Evolutionary conservation across 2,329 filamentous ascomycete species (phyloP).

Genomic region (Fusarium duplospermum): DNA sequence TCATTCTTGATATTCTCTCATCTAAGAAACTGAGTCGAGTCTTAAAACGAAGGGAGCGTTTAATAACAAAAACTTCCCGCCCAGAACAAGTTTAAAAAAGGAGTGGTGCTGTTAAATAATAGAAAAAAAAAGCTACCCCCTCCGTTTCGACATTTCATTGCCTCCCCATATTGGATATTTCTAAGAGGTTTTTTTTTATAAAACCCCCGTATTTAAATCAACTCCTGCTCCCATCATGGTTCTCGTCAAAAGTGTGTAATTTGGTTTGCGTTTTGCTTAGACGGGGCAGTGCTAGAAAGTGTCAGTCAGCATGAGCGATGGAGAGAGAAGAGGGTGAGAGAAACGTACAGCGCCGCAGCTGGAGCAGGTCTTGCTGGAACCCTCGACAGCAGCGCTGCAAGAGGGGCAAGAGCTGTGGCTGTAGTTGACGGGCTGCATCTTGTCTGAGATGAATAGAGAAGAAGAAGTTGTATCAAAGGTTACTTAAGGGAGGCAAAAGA

Average conservation of each 20-base stretch:
- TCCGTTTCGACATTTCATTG: constrained; percentile 16
- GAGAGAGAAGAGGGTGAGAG: neutral
- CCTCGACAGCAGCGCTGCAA: constrained; percentile 62
- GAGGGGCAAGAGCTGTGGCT: constrained; percentile 64
- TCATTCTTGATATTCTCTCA: neutral
- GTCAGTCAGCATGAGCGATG: constrained; percentile 4
- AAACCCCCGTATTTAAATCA: constrained; percentile 18
- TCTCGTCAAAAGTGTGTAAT: neutral
- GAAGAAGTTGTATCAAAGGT: too few species aligned
- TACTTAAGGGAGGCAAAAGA: neutral
- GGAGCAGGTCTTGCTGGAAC: constrained; percentile 63
- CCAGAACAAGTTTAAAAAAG: constrained; percentile 15
- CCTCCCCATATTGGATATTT: constrained; percentile 9
- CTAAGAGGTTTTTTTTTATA: neutral
- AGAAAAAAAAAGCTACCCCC: constrained; percentile 13
- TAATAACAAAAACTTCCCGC: neutral
- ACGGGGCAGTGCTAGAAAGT: constrained; percentile 41
- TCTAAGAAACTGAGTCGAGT: constrained; percentile 11
- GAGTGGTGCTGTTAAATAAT: constrained; percentile 22
- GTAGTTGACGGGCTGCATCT: constrained; percentile 52
- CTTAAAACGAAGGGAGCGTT: constrained; percentile 19
- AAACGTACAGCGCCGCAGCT: constrained; percentile 68
- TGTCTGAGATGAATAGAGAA: constrained; percentile 10
- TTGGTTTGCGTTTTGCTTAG: constrained; percentile 23
- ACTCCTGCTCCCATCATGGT: constrained; percentile 22